These are phyloP conservation scores for Tanacetum coccineum DNA, from an alignment of 129 eudicot genomes.

Conservation along the genomic window DNA sequence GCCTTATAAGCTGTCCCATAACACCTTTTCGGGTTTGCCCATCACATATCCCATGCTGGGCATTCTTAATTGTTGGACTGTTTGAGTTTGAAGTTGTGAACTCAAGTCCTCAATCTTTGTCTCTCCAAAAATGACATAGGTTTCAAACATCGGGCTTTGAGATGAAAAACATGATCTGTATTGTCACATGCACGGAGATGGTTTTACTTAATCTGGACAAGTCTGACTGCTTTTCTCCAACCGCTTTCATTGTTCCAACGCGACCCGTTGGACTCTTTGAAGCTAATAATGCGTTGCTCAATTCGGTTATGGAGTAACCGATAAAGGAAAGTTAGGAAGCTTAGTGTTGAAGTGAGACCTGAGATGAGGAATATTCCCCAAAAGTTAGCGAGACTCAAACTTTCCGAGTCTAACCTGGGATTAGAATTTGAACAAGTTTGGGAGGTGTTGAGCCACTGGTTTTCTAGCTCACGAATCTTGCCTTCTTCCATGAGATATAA, in stretches of 20 bases:
- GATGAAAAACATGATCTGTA: no score
- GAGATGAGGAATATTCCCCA: constrained; percentile 57
- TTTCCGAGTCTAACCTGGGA: constrained; percentile 26
- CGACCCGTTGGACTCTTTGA: constrained; percentile 1
- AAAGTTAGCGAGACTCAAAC: constrained; percentile 40
- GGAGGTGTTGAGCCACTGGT: constrained; percentile 36
- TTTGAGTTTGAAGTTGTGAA: no score
- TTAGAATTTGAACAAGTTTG: constrained; percentile 26
- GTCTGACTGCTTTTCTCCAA: constrained; percentile 23
- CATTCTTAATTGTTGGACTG: no score
- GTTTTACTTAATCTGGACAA: constrained; percentile 14
- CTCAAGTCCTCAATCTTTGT: no score
- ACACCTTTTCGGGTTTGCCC: no score
- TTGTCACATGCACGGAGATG: no score
- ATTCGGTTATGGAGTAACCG: constrained; percentile 31
- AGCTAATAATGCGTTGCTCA: constrained; percentile 32
- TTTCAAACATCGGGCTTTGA: no score
- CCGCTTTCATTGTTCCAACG: constrained; percentile 17
- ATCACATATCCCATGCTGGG: no score
- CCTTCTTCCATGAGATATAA: constrained; percentile 39
- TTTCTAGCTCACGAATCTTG: constrained; percentile 25
- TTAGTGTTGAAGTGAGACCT: constrained; percentile 36
- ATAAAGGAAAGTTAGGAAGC: constrained; percentile 35
- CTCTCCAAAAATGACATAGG: no score
- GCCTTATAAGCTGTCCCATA: no score